Conservation (phyloP, 306 rosid species). For the Amphicarpaea edgeworthii region DNA sequence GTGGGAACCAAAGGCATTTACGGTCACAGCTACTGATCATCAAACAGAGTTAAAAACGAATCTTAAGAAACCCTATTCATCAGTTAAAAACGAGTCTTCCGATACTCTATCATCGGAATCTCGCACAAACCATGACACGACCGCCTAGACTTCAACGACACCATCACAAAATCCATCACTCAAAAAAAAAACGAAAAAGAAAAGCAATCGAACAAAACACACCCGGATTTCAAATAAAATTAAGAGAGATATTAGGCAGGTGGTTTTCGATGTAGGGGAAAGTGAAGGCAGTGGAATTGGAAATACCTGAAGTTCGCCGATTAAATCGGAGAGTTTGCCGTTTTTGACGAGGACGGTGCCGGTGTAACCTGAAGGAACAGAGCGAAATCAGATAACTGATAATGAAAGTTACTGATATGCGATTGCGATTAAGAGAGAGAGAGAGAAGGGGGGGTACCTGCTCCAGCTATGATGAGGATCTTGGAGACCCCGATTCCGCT, state of each 20-base stretch:
- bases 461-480: constrained; percentile 74
- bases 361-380: constrained; percentile 70
- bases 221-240: background rate
- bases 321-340: constrained; percentile 75
- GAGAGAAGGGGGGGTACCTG: constrained; percentile 49
- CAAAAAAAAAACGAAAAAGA: background rate
- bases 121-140: constrained; percentile 10
- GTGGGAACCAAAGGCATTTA: constrained; percentile 7
- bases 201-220: background rate
- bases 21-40: constrained; percentile 24
- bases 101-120: constrained; percentile 26
- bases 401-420: background rate
- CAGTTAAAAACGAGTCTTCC: background rate
- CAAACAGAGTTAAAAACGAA: constrained; percentile 3
- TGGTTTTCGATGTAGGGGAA: background rate
- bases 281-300: constrained; percentile 31
- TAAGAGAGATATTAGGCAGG: background rate
- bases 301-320: constrained; percentile 84
- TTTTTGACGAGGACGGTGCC: constrained; percentile 70
- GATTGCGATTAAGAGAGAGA: background rate
- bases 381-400: constrained; percentile 36
- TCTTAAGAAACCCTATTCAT: constrained; percentile 37
- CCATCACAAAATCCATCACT: background rate
- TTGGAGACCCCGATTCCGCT: constrained; percentile 69
- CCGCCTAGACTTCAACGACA: background rate